Base-by-base conservation (phyloP, 2,329 filamentous ascomycete species). In the Penicillium sp. region DNA sequence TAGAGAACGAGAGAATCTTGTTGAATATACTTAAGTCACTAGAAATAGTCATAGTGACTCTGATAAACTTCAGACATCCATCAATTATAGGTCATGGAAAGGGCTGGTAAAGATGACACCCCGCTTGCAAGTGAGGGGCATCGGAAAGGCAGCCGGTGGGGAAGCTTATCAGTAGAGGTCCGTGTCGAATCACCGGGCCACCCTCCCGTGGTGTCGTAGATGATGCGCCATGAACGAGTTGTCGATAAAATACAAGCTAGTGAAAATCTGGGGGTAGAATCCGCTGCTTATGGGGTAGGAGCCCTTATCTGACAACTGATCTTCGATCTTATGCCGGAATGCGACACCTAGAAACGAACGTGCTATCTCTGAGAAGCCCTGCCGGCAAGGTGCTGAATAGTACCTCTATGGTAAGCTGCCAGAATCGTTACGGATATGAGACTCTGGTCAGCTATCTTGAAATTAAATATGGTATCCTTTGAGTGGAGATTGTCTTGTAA, bases 61-160 rank as follows among this genome's bases (percentile, higher is more conserved):
- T 28, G 48, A 52, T 52, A 14, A 10, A n/a, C 43, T 2, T 6
- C 19, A 28, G 14, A 46, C n/a, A 46, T 28, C 25, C 0, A 46
- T 30, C 2, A 3, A n/a, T 19, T 19, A 19, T 30, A 28, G 43
- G n/a, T 7, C 2, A 16, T n/a, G 13, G 14, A 28, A 28, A 8
- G n/a, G 14, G 11, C 25, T n/a, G 10, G 28, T 28, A 1, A 33
- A 22, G 16, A 49, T 33, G 28, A 19, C 14, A 19, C 19, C 19
- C 22, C 13, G 16, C 25, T 6, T 14, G 10, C 16, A 35, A 35
- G 30, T 19, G 52, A 42, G 40, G 25, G 25, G 26, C 26, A 55
- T 55, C 52, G 52, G 52, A 10, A 55, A 40, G 52, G 52, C 52
- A 43, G 16, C 52, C 52, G 52, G n/a, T n/a, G 40, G 28, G 37